Evolutionary conservation across 2,329 filamentous ascomycete species (phyloP).

Genomic region (Ceratocystiopsis brevicomis): DNA sequence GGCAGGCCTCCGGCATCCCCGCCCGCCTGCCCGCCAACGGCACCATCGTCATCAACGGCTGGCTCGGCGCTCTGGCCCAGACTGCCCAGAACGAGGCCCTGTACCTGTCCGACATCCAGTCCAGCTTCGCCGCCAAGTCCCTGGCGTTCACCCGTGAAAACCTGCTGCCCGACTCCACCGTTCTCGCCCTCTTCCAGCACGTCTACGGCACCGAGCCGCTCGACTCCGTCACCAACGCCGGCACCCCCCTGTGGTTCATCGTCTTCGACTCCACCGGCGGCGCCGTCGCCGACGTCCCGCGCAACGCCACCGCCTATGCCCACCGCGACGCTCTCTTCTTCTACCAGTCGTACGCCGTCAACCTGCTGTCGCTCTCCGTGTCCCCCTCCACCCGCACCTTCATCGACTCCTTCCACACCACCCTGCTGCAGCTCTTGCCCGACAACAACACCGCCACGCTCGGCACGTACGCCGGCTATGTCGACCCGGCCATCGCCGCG

Average conservation of each 20-base stretch:
- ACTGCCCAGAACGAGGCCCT: slow-evolving; percentile 30
- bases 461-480: slow-evolving; percentile 44
- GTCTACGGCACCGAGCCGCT: slow-evolving; percentile 12
- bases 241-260: slow-evolving; percentile 37
- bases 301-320: slow-evolving; percentile 39
- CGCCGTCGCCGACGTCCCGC: slow-evolving; percentile 34
- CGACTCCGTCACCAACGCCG: slow-evolving; percentile 24
- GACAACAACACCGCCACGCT: slow-evolving; percentile 13
- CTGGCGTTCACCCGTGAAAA: no score
- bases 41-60: slow-evolving; percentile 37
- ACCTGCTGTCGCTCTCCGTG: slow-evolving; percentile 21
- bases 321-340: slow-evolving; percentile 47
- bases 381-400: slow-evolving; percentile 29
- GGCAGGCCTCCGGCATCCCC: slow-evolving; percentile 28
- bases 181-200: slow-evolving; percentile 33
- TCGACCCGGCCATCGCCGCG: slow-evolving; percentile 29
- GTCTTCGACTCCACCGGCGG: slow-evolving; percentile 45
- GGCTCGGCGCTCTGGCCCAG: slow-evolving; percentile 38
- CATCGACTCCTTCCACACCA: slow-evolving; percentile 29
- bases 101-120: slow-evolving; percentile 22
- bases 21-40: slow-evolving; percentile 24
- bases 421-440: slow-evolving; percentile 19
- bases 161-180: slow-evolving; percentile 12
- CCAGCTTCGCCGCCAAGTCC: neutral
- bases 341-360: slow-evolving; percentile 41